These are phyloP conservation scores for Sicyos edulis DNA, from an alignment of 306 rosid genomes.

Conservation along the genomic window DNA sequence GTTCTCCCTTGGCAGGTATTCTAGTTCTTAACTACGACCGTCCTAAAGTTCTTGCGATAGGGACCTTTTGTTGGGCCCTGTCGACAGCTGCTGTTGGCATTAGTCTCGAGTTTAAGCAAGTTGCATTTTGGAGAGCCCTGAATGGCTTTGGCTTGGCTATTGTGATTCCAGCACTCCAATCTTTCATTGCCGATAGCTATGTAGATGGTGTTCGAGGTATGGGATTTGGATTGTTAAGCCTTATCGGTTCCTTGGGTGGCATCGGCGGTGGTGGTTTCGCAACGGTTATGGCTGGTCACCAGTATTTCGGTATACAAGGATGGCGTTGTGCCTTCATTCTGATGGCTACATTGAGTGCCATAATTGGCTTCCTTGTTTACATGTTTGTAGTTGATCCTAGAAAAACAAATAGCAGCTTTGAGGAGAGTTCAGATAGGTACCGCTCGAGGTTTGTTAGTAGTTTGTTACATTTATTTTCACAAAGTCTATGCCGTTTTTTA, in stretches of 20 bases:
- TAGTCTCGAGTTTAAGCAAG: conserved; percentile 56
- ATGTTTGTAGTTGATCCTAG: conserved; percentile 70
- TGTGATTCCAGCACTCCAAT: conserved; percentile 95
- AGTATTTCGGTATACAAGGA: conserved; percentile 64
- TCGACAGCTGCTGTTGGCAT: conserved; percentile 88
- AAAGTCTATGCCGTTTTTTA: not conserved
- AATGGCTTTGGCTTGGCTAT: conserved; percentile 94
- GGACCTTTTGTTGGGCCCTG: conserved; percentile 87
- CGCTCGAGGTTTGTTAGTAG: not conserved
- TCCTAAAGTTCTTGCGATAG: conserved; percentile 77
- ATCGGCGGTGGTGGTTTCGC: conserved; percentile 96
- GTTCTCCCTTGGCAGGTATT: conserved; percentile 89
- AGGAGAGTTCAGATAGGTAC: conserved; percentile 21
- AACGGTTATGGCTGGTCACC: conserved; percentile 85
- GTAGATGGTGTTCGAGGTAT: conserved; percentile 66
- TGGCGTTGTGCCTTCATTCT: conserved; percentile 82
- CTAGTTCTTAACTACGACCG: conserved; percentile 71
- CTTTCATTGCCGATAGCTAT: conserved; percentile 92
- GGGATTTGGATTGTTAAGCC: conserved; percentile 77
- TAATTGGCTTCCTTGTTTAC: conserved; percentile 73
- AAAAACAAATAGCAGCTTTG: conserved; percentile 24
- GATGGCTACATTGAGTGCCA: conserved; percentile 72
- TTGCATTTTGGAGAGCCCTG: conserved; percentile 83
- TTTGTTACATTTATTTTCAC: not conserved
- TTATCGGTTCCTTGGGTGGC: conserved; percentile 75